These are phyloP conservation scores for Penicillium mononematosum DNA, from an alignment of 495 filamentous ascomycete species.

Conservation along the genomic window DNA sequence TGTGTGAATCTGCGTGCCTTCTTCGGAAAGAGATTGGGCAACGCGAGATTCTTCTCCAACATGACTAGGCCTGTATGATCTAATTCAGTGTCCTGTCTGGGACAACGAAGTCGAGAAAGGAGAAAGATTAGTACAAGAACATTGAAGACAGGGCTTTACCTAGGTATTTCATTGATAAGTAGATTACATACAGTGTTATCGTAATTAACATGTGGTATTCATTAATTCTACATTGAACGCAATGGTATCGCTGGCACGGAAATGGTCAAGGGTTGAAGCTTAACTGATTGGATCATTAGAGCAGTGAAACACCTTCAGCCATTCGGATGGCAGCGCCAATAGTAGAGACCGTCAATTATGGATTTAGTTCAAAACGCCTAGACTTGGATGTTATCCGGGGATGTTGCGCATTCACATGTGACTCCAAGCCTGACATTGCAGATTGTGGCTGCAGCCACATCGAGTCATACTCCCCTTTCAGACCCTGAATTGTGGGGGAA, in stretches of 20 bases:
- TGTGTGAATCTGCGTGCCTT: conserved; percentile 7
- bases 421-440: neutral
- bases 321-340: neutral
- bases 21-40: conserved; percentile 5
- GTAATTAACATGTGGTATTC: conserved; percentile 5
- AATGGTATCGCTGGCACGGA: too few relatives aligned
- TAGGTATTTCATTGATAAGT: neutral
- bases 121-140: conserved; percentile 1
- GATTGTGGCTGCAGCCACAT: too few relatives aligned
- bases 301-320: neutral
- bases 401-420: neutral
- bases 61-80: conserved; percentile 1
- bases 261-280: neutral
- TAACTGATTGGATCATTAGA: conserved; percentile 5
- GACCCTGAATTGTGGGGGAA: neutral
- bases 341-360: neutral
- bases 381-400: neutral
- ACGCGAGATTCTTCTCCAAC: conserved; percentile 3
- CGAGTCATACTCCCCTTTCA: neutral
- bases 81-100: conserved; percentile 3
- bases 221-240: neutral
- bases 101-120: conserved; percentile 1
- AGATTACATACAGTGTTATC: neutral
- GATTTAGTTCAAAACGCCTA: conserved; percentile 3
- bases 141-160: neutral